Evolutionary conservation across 495 filamentous ascomycete genomes (phyloP), one percentile per base, ranked within the genome.

Genomic region (Penicillium alfredii): DNA sequence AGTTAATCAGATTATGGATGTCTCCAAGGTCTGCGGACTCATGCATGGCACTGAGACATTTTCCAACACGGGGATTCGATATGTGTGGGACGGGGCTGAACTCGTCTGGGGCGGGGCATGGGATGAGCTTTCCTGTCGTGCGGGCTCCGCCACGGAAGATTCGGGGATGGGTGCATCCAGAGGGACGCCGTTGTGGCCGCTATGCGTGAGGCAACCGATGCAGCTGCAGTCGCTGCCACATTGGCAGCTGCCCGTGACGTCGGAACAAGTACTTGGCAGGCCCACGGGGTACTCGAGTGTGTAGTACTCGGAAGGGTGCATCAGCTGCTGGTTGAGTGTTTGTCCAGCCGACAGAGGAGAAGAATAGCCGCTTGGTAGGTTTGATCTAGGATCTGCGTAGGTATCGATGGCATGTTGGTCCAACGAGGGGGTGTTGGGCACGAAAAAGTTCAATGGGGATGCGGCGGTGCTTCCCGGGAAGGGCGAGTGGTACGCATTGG

Each of bases 151-250:
- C 19, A 28, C 13, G 12, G 40, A 15, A 3, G 25, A 2, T 3
- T 47, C 41, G 18, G 44, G 34, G 9, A 34, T 34, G 8, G 42
- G 31, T 6, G 40, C 10, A 3, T 59, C 50, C 6, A 61, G 15
- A 27, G 57, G 30, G 11, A 67, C 14, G 17, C 63, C 64, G 20
- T 59, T 62, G 38, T 73, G 70, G 28, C 69, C 70, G 28, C 49
- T 62, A 35, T 76, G 72, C 3, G 68, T 71, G 6, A 70, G 54
- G 39, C 71, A 74, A 8, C 71, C 72, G n/a, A 66, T 39, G 37
- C 72, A 76, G 38, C 41, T 59, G 41, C 72, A 76, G 21, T 67
- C 65, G 31, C 58, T 64, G 16, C 69, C 69, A 25, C 72, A 76
- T 37, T 61, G 63, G 37, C 72, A 76, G 19, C 54, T 68, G 7